phyloP scores from a whole-genome alignment of 129 eudicot genomes.

The Helichrysum umbraculigerum region DNA sequence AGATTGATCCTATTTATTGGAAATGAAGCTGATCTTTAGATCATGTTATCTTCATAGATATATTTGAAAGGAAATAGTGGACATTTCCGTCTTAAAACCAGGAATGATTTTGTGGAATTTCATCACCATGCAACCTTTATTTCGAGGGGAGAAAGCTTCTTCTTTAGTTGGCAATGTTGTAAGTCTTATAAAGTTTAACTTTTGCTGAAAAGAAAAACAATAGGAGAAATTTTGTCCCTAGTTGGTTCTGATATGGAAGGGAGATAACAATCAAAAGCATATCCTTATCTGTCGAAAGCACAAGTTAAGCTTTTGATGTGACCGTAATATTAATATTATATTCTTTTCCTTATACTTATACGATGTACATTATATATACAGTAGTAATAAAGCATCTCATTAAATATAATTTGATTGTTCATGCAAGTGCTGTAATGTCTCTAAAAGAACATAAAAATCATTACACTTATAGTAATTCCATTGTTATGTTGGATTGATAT shows the following conservation, averaged over 20 bases:
- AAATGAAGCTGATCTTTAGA: neutral
- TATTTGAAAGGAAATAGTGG: conserved; percentile 1
- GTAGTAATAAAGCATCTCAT: neutral
- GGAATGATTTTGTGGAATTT: neutral
- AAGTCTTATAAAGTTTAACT: neutral
- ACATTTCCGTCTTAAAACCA: neutral
- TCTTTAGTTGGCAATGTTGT: neutral
- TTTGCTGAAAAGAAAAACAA: neutral
- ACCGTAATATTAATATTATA: neutral
- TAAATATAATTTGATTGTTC: neutral
- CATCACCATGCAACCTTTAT: conserved; percentile 3
- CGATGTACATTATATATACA: neutral
- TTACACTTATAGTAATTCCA: neutral
- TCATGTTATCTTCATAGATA: conserved; percentile 2
- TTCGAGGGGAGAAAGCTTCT: neutral
- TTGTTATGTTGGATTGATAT: neutral
- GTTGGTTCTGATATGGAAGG: conserved; percentile 16
- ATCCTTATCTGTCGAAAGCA: neutral
- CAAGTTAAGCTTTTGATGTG: conserved; percentile 9
- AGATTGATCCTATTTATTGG: neutral
- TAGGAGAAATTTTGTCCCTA: conserved; percentile 10
- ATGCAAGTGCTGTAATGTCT: neutral
- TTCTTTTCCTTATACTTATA: neutral
- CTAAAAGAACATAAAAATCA: conserved; percentile 3
- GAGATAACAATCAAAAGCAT: conserved; percentile 8